Evolutionary conservation across 2,329 filamentous ascomycete species (phyloP).

Genomic region (Raffaelea deltoideospora): DNA sequence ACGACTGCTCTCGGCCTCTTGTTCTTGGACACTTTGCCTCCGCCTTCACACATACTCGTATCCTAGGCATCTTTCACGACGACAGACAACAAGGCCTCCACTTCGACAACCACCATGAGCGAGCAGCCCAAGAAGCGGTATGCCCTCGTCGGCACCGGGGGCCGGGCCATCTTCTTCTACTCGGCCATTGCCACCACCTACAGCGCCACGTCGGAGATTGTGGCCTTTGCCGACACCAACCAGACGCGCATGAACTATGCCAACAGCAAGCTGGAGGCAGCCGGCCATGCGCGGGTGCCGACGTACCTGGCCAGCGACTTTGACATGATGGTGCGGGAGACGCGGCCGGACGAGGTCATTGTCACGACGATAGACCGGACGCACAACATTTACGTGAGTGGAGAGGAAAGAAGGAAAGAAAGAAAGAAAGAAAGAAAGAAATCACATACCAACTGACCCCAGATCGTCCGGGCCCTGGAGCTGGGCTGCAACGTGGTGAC

Average conservation of each 20-base stretch:
- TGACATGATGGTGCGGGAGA: conserved; percentile 29
- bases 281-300: conserved; percentile 20
- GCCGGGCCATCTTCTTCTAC: conserved; percentile 29
- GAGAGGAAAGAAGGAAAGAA: no score
- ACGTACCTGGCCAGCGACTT: conserved; percentile 29
- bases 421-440: no score
- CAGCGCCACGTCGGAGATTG: conserved; percentile 20
- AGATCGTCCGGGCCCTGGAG: conserved; percentile 25
- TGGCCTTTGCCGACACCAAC: conserved; percentile 30
- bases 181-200: conserved; percentile 25
- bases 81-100: no score
- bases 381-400: conserved; percentile 26
- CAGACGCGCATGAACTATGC: conserved; percentile 27
- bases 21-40: no score
- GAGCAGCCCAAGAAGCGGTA: conserved; percentile 11
- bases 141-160: conserved; percentile 26
- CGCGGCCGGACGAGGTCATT: conserved; percentile 29
- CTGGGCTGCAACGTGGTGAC: conserved; percentile 32
- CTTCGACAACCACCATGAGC: background rate
- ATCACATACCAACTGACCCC: background rate
- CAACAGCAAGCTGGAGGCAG: conserved; percentile 19
- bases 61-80: no score
- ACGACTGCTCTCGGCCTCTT: no score
- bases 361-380: conserved; percentile 33
- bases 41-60: no score